A percentile compares a stretch with the other conserved stretches of the same genome.
Conservation (phyloP, 139 green algal genomes). For the Haematococcus lacustris region DNA sequence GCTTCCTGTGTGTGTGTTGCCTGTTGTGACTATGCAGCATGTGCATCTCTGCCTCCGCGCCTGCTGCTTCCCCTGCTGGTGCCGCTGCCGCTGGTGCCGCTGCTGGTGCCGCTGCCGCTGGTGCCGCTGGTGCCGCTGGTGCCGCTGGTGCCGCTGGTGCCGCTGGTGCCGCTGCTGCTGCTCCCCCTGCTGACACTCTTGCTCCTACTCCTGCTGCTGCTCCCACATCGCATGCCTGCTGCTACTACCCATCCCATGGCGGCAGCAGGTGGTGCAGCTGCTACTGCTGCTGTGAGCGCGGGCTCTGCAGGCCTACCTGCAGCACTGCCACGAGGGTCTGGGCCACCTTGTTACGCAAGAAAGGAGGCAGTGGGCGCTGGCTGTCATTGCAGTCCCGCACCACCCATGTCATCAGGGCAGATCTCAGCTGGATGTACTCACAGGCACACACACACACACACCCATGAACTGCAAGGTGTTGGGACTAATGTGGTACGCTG, state of each 20-base stretch:
- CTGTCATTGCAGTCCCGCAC: conserved; percentile 36
- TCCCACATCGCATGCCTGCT: neutral
- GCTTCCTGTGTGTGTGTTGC: too few relatives aligned
- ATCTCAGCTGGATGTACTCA: conserved; percentile 42
- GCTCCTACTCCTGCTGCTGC: neutral
- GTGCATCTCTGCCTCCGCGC: neutral
- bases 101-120: too few relatives aligned
- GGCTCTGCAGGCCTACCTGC: too few relatives aligned
- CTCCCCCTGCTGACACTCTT: neutral
- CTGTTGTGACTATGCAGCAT: neutral
- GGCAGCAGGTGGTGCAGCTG: neutral
- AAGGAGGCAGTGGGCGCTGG: conserved; percentile 43
- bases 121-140: neutral
- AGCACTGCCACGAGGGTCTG: conserved; percentile 72
- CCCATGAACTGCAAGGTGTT: too few relatives aligned
- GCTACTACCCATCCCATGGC: too few relatives aligned
- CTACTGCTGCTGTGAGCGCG: neutral
- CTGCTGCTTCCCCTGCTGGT: neutral
- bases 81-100: too few relatives aligned
- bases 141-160: too few relatives aligned
- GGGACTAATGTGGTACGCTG: too few relatives aligned
- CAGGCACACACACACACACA: too few relatives aligned
- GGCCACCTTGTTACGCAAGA: conserved; percentile 91
- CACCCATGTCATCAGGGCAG: conserved; percentile 52
- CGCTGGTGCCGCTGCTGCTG: neutral